phyloP scores from a whole-genome alignment of 495 filamentous ascomycete species.

The Penicillium paradoxum region DNA sequence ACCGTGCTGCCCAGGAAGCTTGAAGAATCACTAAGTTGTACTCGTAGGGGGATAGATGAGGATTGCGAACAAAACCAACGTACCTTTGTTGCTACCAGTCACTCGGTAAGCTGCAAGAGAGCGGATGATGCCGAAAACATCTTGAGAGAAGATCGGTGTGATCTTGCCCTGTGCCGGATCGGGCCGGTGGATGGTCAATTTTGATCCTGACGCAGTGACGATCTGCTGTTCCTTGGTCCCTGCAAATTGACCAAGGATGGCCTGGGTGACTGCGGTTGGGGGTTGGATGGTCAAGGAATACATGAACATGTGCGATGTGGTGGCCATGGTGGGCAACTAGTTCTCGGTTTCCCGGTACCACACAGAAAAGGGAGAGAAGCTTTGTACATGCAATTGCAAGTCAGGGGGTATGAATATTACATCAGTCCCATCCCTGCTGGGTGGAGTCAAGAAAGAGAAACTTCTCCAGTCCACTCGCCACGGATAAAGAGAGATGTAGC shows the following conservation, averaged over 20 bases:
- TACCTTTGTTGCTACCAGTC: constrained; percentile 95
- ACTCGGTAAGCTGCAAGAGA: constrained; percentile 81
- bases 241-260: constrained; percentile 88
- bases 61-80: constrained; percentile 38
- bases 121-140: constrained; percentile 93
- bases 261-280: constrained; percentile 81
- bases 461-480: constrained; percentile 11
- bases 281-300: constrained; percentile 93
- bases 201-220: constrained; percentile 85
- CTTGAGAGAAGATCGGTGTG: constrained; percentile 76
- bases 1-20: constrained; percentile 57
- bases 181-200: constrained; percentile 79
- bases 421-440: constrained; percentile 42
- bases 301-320: constrained; percentile 95
- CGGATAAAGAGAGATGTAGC: neutral
- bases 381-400: constrained; percentile 31
- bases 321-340: constrained; percentile 70
- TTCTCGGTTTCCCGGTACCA: constrained; percentile 15
- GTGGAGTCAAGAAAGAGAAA: constrained; percentile 11
- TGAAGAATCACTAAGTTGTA: constrained; percentile 92
- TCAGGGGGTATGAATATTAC: constrained; percentile 26
- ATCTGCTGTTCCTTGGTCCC: constrained; percentile 96
- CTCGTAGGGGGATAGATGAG: constrained; percentile 46
- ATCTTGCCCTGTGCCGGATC: constrained; percentile 83
- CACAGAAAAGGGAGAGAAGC: constrained; percentile 13